These are phyloP conservation scores for Amaranthus palmeri DNA, from an alignment of 148 eudicot genomes.

Conservation along the genomic window DNA sequence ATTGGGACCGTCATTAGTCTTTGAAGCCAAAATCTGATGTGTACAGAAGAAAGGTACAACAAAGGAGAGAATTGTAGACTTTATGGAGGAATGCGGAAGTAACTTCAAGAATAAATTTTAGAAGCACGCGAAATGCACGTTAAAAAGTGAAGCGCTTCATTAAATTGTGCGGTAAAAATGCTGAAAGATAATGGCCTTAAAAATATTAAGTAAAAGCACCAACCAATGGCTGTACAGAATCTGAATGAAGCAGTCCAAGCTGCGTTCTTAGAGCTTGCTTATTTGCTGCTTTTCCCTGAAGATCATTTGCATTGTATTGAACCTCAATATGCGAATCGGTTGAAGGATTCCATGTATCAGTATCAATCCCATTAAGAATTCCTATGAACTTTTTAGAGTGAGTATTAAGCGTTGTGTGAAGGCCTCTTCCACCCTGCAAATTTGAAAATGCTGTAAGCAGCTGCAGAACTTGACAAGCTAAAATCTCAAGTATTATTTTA, in stretches of 20 bases:
- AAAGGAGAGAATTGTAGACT: background rate
- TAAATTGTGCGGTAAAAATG: background rate
- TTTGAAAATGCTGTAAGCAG: constrained; percentile 8
- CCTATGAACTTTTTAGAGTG: constrained; percentile 85
- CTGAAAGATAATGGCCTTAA: background rate
- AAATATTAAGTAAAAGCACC: background rate
- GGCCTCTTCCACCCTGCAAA: constrained; percentile 82
- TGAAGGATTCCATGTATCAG: constrained; percentile 92
- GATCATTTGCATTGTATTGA: constrained; percentile 70
- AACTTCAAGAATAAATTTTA: background rate
- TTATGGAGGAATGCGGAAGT: background rate
- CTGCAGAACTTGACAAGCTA: constrained; percentile 15
- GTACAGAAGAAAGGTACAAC: background rate
- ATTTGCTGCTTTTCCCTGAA: constrained; percentile 71
- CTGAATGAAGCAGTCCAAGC: constrained; percentile 61
- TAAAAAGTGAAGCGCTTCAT: background rate
- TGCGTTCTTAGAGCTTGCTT: constrained; percentile 71
- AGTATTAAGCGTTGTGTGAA: constrained; percentile 68
- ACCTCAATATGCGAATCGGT: constrained; percentile 65
- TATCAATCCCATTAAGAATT: constrained; percentile 93
- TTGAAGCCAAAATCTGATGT: background rate
- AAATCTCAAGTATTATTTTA: background rate
- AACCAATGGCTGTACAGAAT: constrained; percentile 67
- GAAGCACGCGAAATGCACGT: background rate
- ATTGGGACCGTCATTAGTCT: background rate